Percentiles rank a stretch among this genome's conserved stretches.
These are phyloP conservation scores for Gynandropsis gynandra DNA, from an alignment of 345 rosid genomes.

Conservation along the genomic window DNA sequence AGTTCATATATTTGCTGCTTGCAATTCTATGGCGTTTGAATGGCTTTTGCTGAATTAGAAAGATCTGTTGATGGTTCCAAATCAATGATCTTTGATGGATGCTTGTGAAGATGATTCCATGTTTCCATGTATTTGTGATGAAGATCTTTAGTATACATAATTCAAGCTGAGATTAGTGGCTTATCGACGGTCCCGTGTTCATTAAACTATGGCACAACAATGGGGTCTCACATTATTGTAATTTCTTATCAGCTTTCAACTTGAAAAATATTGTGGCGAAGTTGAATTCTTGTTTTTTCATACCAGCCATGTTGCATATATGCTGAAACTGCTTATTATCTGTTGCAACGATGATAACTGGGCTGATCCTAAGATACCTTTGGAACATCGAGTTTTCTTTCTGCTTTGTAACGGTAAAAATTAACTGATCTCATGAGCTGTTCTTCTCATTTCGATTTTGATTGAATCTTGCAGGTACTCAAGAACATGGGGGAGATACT, in stretches of 20 bases:
- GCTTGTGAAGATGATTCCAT: not conserved
- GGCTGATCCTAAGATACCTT: too few relatives aligned
- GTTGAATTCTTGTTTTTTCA: constrained; percentile 1
- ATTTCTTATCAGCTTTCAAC: too few relatives aligned
- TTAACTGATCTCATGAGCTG: constrained; percentile 11
- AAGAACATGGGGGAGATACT: constrained; percentile 35
- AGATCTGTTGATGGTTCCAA: not conserved
- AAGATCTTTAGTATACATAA: not conserved
- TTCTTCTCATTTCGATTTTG: not conserved
- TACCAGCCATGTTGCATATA: too few relatives aligned
- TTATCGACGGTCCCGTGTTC: not conserved
- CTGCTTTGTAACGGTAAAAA: too few relatives aligned
- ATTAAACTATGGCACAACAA: not conserved
- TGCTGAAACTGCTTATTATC: too few relatives aligned
- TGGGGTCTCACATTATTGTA: too few relatives aligned
- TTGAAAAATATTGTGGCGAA: not conserved
- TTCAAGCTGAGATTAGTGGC: not conserved
- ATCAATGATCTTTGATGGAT: constrained; percentile 6
- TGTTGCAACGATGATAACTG: too few relatives aligned
- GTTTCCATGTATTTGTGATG: not conserved
- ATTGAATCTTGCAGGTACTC: constrained; percentile 21
- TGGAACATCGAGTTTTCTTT: too few relatives aligned
- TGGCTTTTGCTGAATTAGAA: not conserved
- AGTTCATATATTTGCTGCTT: constrained; percentile 10
- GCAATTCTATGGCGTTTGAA: constrained; percentile 1